Conservation (phyloP, 2,329 filamentous ascomycete species). For the Myriosclerotinia curreyana region DNA sequence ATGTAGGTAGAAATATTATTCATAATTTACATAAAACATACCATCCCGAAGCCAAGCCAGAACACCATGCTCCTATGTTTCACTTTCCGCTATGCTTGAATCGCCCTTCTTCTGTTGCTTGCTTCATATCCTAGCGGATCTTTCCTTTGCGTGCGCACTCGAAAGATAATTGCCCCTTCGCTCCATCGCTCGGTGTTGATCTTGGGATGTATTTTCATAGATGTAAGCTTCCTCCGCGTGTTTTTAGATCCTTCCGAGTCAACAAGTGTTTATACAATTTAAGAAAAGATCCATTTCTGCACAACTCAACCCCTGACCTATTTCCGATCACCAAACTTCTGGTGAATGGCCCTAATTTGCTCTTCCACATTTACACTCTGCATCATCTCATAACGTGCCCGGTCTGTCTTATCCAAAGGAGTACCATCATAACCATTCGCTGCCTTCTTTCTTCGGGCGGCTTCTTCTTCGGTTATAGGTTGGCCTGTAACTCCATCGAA, state of each 20-base stretch:
- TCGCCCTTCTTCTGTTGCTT: no score
- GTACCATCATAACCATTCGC: slow-evolving; percentile 65
- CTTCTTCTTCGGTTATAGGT: slow-evolving; percentile 68
- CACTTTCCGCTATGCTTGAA: no score
- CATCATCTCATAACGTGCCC: slow-evolving; percentile 52
- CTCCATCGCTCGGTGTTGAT: no score
- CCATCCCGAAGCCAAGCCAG: slow-evolving; percentile 1
- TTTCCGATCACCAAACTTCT: slow-evolving; percentile 48
- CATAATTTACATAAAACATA: slow-evolving; percentile 22
- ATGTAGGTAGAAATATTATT: slow-evolving; percentile 9
- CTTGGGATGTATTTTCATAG: no score
- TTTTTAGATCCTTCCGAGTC: not conserved
- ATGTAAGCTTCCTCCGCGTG: no score
- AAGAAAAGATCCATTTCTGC: not conserved
- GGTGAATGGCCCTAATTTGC: slow-evolving; percentile 70
- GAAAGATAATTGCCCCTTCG: no score
- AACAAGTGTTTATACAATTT: not conserved
- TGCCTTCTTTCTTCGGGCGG: slow-evolving; percentile 71
- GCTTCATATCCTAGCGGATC: no score
- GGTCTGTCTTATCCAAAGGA: slow-evolving; percentile 55
- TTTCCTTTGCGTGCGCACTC: no score
- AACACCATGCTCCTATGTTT: slow-evolving; percentile 20
- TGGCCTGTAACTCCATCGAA: slow-evolving; percentile 74
- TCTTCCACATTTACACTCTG: slow-evolving; percentile 77
- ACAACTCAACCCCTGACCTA: slow-evolving; percentile 19